Conservation (phyloP, 805 yeast species). For the Yarrowia deformans region DNA sequence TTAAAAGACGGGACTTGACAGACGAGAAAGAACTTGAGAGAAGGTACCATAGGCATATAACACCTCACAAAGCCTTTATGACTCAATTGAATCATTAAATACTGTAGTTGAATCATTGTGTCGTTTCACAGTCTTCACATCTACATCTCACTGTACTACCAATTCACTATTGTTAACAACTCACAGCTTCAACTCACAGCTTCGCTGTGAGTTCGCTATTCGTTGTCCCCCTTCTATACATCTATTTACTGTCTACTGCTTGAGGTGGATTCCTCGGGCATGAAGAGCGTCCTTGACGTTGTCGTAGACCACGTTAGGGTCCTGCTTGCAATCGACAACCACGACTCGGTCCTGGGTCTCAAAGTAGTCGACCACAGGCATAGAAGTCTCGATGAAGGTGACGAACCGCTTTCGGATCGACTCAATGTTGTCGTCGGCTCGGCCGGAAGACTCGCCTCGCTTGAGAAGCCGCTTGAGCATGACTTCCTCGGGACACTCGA, state of each 20-base stretch:
- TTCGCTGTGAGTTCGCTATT: no score
- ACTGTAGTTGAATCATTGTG: no score
- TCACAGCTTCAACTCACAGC: no score
- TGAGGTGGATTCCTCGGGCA: slow-evolving; percentile 43
- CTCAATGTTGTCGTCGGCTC: slow-evolving; percentile 91
- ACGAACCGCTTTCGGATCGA: slow-evolving; percentile 88
- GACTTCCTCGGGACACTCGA: slow-evolving; percentile 73
- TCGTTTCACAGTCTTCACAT: no score
- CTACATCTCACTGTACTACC: no score
- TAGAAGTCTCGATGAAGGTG: slow-evolving; percentile 39
- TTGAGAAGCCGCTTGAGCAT: slow-evolving; percentile 86
- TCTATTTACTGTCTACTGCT: slow-evolving; percentile 8
- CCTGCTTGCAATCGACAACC: slow-evolving; percentile 75
- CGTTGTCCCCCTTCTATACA: no score
- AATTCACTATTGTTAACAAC: no score
- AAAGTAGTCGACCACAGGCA: slow-evolving; percentile 33
- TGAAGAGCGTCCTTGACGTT: slow-evolving; percentile 73
- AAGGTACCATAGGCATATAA: no score
- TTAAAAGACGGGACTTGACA: no score
- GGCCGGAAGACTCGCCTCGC: slow-evolving; percentile 94
- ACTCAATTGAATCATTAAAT: no score
- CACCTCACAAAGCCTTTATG: no score
- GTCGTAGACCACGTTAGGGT: slow-evolving; percentile 78
- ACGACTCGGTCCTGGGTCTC: slow-evolving; percentile 64
- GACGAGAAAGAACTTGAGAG: no score